phyloP scores from a whole-genome alignment of 2,329 filamentous ascomycete genomes.

The Thelonectria olida region DNA sequence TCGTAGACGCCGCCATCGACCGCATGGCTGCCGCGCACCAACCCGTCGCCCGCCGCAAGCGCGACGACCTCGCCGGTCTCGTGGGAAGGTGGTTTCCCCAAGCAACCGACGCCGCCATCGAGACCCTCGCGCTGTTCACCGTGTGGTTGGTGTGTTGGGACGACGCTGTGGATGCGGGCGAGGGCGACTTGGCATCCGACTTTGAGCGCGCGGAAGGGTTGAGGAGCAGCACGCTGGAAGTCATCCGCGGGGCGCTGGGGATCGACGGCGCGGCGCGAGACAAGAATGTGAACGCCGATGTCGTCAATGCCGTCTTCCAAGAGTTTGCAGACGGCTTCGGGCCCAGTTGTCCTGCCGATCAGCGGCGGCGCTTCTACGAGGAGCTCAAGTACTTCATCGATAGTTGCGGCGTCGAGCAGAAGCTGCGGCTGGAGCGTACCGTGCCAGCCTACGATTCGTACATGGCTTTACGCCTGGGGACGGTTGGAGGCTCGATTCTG shows the following conservation, averaged over 20 bases:
- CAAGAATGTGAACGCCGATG: conserved; percentile 26
- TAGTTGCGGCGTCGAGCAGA: conserved; percentile 42
- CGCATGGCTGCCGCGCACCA: conserved; percentile 48
- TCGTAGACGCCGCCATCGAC: conserved; percentile 35
- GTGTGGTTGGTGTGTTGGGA: conserved; percentile 47
- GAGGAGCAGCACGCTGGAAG: conserved; percentile 34
- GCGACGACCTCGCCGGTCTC: conserved; percentile 44
- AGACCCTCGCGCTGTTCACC: conserved; percentile 37
- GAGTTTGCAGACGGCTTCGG: conserved; percentile 32
- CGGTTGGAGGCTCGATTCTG: conserved; percentile 38
- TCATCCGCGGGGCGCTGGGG: conserved; percentile 30
- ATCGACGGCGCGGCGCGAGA: conserved; percentile 5
- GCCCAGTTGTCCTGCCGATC: conserved; percentile 6
- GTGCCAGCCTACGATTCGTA: conserved; percentile 42
- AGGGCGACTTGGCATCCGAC: conserved; percentile 40
- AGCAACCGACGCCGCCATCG: conserved; percentile 26
- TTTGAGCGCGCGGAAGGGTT: conserved; percentile 37
- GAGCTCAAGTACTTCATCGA: conserved; percentile 37
- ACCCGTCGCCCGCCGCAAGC: conserved; percentile 37
- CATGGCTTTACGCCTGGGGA: conserved; percentile 41
- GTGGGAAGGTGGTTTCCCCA: conserved; percentile 36
- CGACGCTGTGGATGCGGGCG: conserved; percentile 43
- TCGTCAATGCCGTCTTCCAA: conserved; percentile 38
- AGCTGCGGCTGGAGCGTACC: conserved; percentile 32
- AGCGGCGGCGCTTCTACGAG: conserved; percentile 32